These are phyloP conservation scores for Euphorbia corollata DNA, from an alignment of 441 rosid genomes.

Conservation along the genomic window DNA sequence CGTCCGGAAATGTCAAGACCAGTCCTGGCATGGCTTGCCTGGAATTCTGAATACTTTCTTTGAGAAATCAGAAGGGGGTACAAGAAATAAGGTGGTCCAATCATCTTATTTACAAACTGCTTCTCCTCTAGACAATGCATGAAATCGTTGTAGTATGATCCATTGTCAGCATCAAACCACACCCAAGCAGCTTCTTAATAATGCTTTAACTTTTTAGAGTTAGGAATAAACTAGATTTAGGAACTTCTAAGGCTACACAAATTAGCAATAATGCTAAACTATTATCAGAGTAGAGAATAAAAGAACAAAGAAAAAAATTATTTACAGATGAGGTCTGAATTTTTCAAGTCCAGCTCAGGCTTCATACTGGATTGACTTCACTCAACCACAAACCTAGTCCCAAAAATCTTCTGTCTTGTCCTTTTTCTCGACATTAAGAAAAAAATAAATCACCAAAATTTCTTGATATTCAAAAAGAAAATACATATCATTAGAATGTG, in stretches of 20 bases:
- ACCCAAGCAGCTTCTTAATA: constrained; percentile 96
- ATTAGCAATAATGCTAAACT: too few relatives aligned
- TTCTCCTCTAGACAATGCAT: constrained; percentile 92
- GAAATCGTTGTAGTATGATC: constrained; percentile 73
- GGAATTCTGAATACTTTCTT: constrained; percentile 40
- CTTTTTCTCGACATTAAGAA: not conserved
- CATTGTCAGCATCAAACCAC: constrained; percentile 89
- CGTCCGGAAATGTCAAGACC: too few relatives aligned
- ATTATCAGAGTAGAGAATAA: too few relatives aligned
- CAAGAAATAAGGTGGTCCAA: constrained; percentile 82
- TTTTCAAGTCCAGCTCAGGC: too few relatives aligned
- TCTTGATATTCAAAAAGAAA: not conserved
- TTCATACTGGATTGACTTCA: too few relatives aligned
- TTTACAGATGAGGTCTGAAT: too few relatives aligned
- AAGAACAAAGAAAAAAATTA: constrained; percentile 16
- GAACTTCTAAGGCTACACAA: too few relatives aligned
- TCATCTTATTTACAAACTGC: constrained; percentile 92
- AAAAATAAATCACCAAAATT: not conserved
- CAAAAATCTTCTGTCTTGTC: not conserved
- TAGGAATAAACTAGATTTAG: too few relatives aligned
- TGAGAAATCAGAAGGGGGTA: constrained; percentile 94
- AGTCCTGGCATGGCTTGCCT: not conserved
- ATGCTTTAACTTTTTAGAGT: constrained; percentile 48
- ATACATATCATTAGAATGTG: not conserved
- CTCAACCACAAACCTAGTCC: not conserved